A percentile compares a stretch with the other conserved stretches of the same genome.
phyloP scores from a whole-genome alignment of 2,329 filamentous ascomycete genomes.

The Ampelomyces quisqualis region DNA sequence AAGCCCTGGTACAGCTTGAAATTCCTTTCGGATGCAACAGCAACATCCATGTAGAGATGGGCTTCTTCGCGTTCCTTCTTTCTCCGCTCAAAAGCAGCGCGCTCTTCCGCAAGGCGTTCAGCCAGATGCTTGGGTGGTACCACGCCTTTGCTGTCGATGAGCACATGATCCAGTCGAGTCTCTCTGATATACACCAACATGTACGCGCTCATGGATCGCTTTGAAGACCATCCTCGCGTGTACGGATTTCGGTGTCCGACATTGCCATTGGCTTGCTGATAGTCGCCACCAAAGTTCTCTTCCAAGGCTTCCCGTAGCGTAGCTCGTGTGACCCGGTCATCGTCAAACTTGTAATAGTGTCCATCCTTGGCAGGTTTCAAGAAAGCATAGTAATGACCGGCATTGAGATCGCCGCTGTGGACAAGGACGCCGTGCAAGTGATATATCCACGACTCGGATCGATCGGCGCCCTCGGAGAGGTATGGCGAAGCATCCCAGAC shows the following conservation, averaged over 20 bases:
- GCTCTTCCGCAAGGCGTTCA: slow-evolving; percentile 77
- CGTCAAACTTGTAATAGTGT: slow-evolving; percentile 95
- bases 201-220: slow-evolving; percentile 83
- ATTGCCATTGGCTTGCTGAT: slow-evolving; percentile 61
- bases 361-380: slow-evolving; percentile 88
- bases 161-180: slow-evolving; percentile 76
- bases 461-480: slow-evolving; percentile 81
- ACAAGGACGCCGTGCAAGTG: slow-evolving; percentile 93
- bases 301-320: slow-evolving; percentile 89
- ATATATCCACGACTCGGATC: slow-evolving; percentile 85
- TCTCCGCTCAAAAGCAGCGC: slow-evolving; percentile 69
- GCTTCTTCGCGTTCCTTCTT: slow-evolving; percentile 91
- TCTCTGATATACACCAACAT: slow-evolving; percentile 98
- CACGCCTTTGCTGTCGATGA: slow-evolving; percentile 72
- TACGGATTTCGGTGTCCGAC: slow-evolving; percentile 63
- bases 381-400: slow-evolving; percentile 97
- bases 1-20: slow-evolving; percentile 81
- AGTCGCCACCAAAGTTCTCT: slow-evolving; percentile 95
- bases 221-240: slow-evolving; percentile 63
- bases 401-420: slow-evolving; percentile 94
- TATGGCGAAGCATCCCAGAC: slow-evolving; percentile 82
- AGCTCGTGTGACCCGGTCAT: slow-evolving; percentile 93
- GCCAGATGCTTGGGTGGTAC: slow-evolving; percentile 83
- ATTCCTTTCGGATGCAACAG: slow-evolving; percentile 76
- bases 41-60: slow-evolving; percentile 85